phyloP scores from a whole-genome alignment of 331 rosid species.

The Ulmus americana region DNA sequence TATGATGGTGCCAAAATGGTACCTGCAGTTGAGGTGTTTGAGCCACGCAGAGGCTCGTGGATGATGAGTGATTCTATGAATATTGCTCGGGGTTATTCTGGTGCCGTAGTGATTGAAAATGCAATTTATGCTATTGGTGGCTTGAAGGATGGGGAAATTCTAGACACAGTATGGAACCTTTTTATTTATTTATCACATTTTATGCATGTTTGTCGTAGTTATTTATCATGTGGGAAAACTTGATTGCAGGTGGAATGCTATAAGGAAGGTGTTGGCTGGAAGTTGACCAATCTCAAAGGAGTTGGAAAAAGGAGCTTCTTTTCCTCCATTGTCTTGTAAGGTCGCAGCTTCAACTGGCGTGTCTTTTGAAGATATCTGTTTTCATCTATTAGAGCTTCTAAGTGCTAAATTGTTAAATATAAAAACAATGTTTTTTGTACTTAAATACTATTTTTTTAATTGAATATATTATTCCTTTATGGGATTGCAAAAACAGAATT shows the following conservation, averaged over 20 bases:
- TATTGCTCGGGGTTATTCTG: slow-evolving; percentile 26
- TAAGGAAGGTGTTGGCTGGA: slow-evolving; percentile 39
- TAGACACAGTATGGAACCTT: slow-evolving; percentile 29
- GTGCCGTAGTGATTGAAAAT: slow-evolving; percentile 29
- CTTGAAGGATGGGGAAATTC: slow-evolving; percentile 5
- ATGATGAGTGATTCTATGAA: slow-evolving; percentile 28
- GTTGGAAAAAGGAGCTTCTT: slow-evolving; percentile 39
- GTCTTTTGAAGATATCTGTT: too few relatives aligned
- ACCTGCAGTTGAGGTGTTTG: slow-evolving; percentile 40
- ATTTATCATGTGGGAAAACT: background rate
- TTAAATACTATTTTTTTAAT: too few relatives aligned
- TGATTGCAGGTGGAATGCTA: slow-evolving; percentile 41
- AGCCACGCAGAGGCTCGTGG: slow-evolving; percentile 39
- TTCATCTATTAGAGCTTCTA: too few relatives aligned
- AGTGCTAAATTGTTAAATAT: too few relatives aligned
- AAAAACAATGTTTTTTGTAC: too few relatives aligned
- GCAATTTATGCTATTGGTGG: slow-evolving; percentile 40
- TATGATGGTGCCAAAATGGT: slow-evolving; percentile 27
- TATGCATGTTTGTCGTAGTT: background rate
- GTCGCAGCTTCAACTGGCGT: background rate
- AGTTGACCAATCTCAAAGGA: slow-evolving; percentile 24
- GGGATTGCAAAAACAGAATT: too few relatives aligned
- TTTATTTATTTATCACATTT: background rate
- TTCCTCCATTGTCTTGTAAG: slow-evolving; percentile 34
- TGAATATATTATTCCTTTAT: too few relatives aligned